phyloP scores from a whole-genome alignment of 257 asterid genomes.

The Nicotiana tabacum region DNA sequence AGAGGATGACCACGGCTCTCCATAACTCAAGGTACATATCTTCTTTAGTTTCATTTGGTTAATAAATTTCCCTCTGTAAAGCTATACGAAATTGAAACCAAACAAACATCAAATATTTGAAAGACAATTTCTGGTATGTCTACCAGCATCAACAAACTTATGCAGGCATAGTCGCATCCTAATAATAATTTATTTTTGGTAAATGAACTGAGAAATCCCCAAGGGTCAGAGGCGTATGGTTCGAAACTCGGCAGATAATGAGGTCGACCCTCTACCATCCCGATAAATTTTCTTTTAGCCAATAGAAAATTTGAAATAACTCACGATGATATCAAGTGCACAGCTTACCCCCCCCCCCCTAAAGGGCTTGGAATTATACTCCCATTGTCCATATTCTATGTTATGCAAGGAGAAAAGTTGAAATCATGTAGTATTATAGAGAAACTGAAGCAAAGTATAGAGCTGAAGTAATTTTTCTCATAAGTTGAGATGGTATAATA shows the following conservation, averaged over 20 bases:
- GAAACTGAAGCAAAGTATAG: not conserved
- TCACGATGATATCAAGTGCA: not conserved
- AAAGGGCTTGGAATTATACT: not conserved
- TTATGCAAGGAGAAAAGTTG: not conserved
- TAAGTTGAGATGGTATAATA: not conserved
- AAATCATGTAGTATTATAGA: not conserved
- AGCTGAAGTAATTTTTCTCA: not conserved
- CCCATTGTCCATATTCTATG: slow-evolving; percentile 2
- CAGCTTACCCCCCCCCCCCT: not conserved
- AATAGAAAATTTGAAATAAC: not conserved
- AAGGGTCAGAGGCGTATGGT: not conserved
- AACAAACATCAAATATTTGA: not conserved
- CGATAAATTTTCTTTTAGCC: not conserved
- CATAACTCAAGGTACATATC: slow-evolving; percentile 1
- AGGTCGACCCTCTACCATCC: not conserved
- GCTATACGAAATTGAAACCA: not conserved
- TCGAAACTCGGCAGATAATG: not conserved
- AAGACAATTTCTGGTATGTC: not conserved
- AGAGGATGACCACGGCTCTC: slow-evolving; percentile 5
- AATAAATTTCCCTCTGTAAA: not conserved
- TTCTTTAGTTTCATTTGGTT: not conserved
- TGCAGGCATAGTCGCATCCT: not conserved
- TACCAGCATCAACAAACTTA: not conserved
- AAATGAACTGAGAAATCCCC: not conserved
- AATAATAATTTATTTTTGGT: not conserved